Evolutionary conservation across 176 grass and related monocot genomes (phyloP).

Genomic region (Carex littledalei): DNA sequence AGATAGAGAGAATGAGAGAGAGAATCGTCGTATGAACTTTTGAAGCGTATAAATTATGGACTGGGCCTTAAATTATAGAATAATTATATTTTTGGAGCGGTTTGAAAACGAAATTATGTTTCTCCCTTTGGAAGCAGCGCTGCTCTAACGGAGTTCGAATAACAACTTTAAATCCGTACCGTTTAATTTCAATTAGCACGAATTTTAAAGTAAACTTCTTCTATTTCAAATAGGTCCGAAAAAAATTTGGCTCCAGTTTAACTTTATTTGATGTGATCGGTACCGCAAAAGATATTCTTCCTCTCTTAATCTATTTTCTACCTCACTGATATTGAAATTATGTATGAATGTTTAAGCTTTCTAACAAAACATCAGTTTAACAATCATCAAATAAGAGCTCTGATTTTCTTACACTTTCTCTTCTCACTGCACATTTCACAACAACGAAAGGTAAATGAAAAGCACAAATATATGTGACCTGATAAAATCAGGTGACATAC

Average conservation of each 20-base stretch:
- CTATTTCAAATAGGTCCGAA: too few relatives aligned
- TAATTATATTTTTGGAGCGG: neutral
- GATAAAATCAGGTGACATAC: neutral
- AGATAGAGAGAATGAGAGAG: too few relatives aligned
- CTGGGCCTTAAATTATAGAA: neutral
- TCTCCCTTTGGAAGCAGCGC: neutral
- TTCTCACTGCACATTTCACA: neutral
- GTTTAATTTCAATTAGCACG: too few relatives aligned
- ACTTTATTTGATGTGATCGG: too few relatives aligned
- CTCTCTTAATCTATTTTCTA: too few relatives aligned
- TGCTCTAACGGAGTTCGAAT: too few relatives aligned
- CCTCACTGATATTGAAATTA: neutral
- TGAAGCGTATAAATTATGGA: neutral
- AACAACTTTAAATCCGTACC: too few relatives aligned
- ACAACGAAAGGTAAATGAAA: neutral
- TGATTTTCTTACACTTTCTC: constrained; percentile 22
- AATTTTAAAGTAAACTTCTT: too few relatives aligned
- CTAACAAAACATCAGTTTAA: neutral
- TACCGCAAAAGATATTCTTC: too few relatives aligned
- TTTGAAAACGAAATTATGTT: neutral
- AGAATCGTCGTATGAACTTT: too few relatives aligned
- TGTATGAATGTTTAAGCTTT: neutral
- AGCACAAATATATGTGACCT: constrained; percentile 11
- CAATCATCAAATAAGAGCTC: neutral
- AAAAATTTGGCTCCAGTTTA: too few relatives aligned